Evolutionary conservation across 768 basidiomycete species (phyloP), one percentile per base, ranked within the genome.

Genomic region (Boletellus ananas): DNA sequence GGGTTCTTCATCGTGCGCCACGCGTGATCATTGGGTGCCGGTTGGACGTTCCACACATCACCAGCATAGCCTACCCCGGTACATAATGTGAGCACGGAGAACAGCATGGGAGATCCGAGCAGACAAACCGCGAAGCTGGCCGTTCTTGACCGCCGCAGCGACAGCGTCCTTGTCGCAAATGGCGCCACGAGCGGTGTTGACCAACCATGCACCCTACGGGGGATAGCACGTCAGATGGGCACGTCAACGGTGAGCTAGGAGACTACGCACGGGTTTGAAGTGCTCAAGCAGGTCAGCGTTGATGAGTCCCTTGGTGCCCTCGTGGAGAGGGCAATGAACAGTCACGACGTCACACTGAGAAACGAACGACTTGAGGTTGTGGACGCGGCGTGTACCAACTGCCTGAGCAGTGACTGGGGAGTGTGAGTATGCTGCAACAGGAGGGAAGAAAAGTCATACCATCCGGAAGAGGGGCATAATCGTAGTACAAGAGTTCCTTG

Each of bases 111-210:
- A 35, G 21, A 11, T 3, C 4, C 9, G 18, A 18, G 34, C 14
- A 17, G 23, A 42, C 61, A 8, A 18, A 69, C 84, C 90, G 44
- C 71, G 65, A 54, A 94, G 69, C 20, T 88, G 86, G n/a, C 91
- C 89, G 51, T 77, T 81, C 71, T 79, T 75, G 48, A 94, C 69
- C 12, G 90, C 90, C 2, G 68, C 79, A 13, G 84, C 83, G 51
- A 94, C 85, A 34, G 82, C 90, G 56, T 91, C 81, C 59, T 81
- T 81, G 70, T 89, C 83, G 65, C 87, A 90, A 60, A 94, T 91
- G 34, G 92, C 91, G 50, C 90, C 90, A 58, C 90, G 87, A 44
- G 89, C 89, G 21, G 90, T 91, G 79, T 94, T 94, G 63, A 95
- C 88, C 59, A 93, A 79, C 85, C 86, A 91, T n/a, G 90, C 80